These are phyloP conservation scores for Geotrichum macrosporum DNA, from an alignment of 1,139 yeast species.

Conservation along the genomic window DNA sequence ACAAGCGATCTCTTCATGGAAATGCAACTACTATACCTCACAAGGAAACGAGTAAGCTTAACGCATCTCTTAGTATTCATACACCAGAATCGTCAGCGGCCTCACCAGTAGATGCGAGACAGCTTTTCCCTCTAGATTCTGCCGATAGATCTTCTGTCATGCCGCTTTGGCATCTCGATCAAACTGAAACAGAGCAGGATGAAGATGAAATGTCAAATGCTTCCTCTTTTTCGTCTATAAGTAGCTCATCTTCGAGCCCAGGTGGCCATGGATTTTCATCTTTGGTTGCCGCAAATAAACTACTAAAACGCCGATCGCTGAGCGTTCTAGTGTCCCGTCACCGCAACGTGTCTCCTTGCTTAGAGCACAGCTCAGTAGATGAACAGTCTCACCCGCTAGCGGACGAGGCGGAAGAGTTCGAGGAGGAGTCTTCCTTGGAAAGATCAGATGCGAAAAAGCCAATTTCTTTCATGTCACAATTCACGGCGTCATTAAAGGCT, in stretches of 20 bases:
- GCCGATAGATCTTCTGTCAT: no score
- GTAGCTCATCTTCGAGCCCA: constrained; percentile 9
- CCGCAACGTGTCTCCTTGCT: neutral
- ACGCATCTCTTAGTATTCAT: no score
- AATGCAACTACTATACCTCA: no score
- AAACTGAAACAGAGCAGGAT: neutral
- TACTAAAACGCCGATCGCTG: neutral
- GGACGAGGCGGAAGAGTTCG: constrained; percentile 1
- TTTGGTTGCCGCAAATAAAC: neutral
- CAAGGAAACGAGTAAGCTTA: no score
- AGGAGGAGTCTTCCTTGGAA: neutral
- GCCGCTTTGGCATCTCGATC: no score
- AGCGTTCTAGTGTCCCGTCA: neutral
- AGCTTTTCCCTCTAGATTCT: no score
- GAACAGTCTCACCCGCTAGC: constrained; percentile 20
- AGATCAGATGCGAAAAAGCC: neutral
- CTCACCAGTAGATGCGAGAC: no score
- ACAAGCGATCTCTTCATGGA: no score
- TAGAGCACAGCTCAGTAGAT: constrained; percentile 4
- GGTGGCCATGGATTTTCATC: neutral
- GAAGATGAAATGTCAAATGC: neutral
- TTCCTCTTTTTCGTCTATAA: constrained; percentile 4
- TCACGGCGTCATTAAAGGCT: constrained; percentile 32
- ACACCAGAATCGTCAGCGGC: no score
- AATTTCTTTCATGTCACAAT: constrained; percentile 28